A percentile compares a stretch with the other conserved stretches of the same genome.
Conservation (phyloP, 345 rosid species). For the Eucalyptus melliodora region DNA sequence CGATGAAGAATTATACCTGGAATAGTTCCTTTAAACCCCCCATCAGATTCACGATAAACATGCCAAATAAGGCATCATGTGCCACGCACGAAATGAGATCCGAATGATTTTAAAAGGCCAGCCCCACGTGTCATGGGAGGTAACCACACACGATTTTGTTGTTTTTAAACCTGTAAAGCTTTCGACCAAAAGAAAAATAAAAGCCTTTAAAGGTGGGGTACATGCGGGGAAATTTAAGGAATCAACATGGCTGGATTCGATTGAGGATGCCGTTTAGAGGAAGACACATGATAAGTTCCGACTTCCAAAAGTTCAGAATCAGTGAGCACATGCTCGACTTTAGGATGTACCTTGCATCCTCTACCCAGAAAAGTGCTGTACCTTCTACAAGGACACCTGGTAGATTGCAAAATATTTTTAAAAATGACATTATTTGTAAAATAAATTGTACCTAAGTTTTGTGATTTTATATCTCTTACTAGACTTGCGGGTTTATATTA, state of each 20-base stretch:
- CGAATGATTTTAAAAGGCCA: neutral
- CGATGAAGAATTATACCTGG: neutral
- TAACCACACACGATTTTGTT: neutral
- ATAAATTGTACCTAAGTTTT: neutral
- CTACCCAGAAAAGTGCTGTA: neutral
- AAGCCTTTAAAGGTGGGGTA: neutral
- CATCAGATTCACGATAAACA: neutral
- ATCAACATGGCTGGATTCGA: neutral
- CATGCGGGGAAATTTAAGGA: neutral
- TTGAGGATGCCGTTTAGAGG: neutral
- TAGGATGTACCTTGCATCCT: neutral
- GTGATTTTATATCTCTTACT: neutral
- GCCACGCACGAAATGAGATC: neutral
- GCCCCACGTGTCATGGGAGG: neutral
- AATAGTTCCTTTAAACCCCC: neutral
- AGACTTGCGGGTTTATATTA: too few species aligned
- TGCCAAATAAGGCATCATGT: neutral
- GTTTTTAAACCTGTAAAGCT: neutral
- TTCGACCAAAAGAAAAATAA: too few species aligned
- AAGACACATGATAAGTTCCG: neutral
- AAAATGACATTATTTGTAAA: neutral
- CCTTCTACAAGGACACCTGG: neutral
- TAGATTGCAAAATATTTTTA: neutral
- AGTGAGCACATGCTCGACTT: neutral
- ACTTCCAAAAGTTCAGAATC: neutral